Evolutionary conservation across 2,329 filamentous ascomycete genomes (phyloP).

Genomic region (Didymella keratinophila): DNA sequence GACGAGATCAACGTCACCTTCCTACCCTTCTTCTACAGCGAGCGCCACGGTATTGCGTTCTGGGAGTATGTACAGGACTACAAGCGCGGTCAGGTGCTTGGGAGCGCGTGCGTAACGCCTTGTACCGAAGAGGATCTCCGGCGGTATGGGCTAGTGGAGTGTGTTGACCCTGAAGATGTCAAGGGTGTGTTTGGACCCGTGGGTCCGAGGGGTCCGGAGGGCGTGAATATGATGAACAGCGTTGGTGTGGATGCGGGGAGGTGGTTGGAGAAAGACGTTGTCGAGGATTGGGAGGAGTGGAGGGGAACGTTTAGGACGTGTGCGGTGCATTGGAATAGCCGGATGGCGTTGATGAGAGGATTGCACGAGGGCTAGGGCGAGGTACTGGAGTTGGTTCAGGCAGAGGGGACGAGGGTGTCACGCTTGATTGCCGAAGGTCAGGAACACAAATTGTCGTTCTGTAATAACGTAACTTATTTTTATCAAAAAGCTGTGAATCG

Average conservation of each 20-base stretch:
- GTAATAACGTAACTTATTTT: background rate
- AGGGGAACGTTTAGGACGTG: background rate
- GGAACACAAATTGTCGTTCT: background rate
- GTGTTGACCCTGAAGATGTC: background rate
- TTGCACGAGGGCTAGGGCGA: background rate
- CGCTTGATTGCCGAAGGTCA: background rate
- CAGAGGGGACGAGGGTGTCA: no score
- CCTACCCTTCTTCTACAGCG: conserved; percentile 28
- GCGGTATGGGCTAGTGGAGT: conserved; percentile 16
- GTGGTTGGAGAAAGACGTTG: conserved; percentile 20
- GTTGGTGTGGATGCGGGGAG: conserved; percentile 11
- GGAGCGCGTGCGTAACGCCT: conserved; percentile 22
- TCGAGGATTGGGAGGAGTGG: conserved; percentile 17
- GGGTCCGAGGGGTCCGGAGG: background rate
- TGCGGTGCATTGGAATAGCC: conserved; percentile 7
- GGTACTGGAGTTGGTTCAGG: background rate
- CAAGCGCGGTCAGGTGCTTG: background rate
- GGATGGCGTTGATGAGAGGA: conserved; percentile 6
- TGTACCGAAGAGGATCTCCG: conserved; percentile 16
- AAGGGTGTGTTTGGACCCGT: background rate
- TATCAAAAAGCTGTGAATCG: background rate
- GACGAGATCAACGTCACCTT: conserved; percentile 18
- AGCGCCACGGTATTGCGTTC: conserved; percentile 26
- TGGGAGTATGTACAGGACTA: conserved; percentile 1
- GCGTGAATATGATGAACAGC: background rate